Evolutionary conservation across 345 rosid species (phyloP).

Genomic region (Hevea brasiliensis): DNA sequence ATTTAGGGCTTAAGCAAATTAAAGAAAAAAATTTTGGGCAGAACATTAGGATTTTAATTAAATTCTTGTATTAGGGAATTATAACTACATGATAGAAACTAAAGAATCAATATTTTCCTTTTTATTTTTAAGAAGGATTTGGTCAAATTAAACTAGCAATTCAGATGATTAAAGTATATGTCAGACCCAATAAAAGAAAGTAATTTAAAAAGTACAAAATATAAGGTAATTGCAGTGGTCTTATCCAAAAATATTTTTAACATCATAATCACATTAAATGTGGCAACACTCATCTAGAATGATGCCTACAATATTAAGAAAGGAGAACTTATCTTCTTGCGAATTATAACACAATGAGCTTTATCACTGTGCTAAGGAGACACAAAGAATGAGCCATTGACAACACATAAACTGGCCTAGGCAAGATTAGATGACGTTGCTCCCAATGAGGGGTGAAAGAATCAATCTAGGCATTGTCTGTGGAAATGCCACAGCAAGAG

Average conservation of each 20-base stretch:
- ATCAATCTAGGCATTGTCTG: background rate
- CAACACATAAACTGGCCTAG: background rate
- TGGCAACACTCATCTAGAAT: background rate
- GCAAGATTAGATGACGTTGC: background rate
- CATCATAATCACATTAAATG: background rate
- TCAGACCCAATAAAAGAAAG: background rate
- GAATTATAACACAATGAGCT: background rate
- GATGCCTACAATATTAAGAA: background rate
- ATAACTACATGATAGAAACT: background rate
- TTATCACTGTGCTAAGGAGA: background rate
- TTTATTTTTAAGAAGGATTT: background rate
- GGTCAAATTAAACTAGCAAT: background rate
- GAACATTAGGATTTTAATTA: background rate
- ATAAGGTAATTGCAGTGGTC: background rate
- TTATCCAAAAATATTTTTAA: background rate
- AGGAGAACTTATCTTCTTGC: background rate
- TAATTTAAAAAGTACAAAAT: background rate
- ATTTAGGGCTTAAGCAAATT: background rate
- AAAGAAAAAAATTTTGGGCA: background rate
- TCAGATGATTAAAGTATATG: too few species aligned
- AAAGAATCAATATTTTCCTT: background rate
- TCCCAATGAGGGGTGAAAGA: background rate
- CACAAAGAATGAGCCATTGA: background rate
- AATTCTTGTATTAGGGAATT: background rate
- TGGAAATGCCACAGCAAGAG: too few species aligned